phyloP scores from a whole-genome alignment of 306 rosid genomes.

The Arachis hypogaea region DNA sequence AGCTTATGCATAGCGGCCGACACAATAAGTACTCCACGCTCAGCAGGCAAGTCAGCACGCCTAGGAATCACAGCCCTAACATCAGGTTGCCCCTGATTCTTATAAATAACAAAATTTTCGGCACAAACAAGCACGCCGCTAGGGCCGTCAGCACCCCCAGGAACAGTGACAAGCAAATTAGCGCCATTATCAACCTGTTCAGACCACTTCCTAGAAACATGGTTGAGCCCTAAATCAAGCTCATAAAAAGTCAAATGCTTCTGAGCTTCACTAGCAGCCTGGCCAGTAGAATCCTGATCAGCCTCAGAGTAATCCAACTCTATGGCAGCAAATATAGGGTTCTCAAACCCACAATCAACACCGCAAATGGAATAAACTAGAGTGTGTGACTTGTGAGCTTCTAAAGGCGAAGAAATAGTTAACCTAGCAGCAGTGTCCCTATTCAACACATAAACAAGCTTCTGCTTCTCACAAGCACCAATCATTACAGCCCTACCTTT shows the following conservation, averaged over 20 bases:
- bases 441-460: slow-evolving; percentile 89
- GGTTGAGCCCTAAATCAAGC: slow-evolving; percentile 92
- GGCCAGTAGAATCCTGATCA: slow-evolving; percentile 83
- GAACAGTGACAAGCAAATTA: slow-evolving; percentile 89
- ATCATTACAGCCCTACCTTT: slow-evolving; percentile 96
- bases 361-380: slow-evolving; percentile 92
- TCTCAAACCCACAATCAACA: slow-evolving; percentile 95
- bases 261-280: slow-evolving; percentile 81
- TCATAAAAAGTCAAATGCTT: slow-evolving; percentile 85
- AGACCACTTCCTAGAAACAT: slow-evolving; percentile 95
- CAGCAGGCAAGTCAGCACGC: slow-evolving; percentile 79
- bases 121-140: slow-evolving; percentile 98
- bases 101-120: slow-evolving; percentile 90
- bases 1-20: slow-evolving; percentile 90
- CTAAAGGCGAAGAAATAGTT: slow-evolving; percentile 89
- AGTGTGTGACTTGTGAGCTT: slow-evolving; percentile 87
- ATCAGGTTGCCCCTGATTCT: slow-evolving; percentile 88
- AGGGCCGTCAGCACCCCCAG: slow-evolving; percentile 97
- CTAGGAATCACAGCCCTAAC: slow-evolving; percentile 94
- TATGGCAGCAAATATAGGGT: slow-evolving; percentile 90
- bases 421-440: slow-evolving; percentile 93
- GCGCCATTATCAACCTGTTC: slow-evolving; percentile 97
- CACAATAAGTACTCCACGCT: slow-evolving; percentile 91
- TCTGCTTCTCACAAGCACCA: slow-evolving; percentile 96
- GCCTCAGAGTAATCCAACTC: slow-evolving; percentile 94